Conservation (phyloP, 176 grass and related monocot genomes). For the Aegilops longissima region DNA sequence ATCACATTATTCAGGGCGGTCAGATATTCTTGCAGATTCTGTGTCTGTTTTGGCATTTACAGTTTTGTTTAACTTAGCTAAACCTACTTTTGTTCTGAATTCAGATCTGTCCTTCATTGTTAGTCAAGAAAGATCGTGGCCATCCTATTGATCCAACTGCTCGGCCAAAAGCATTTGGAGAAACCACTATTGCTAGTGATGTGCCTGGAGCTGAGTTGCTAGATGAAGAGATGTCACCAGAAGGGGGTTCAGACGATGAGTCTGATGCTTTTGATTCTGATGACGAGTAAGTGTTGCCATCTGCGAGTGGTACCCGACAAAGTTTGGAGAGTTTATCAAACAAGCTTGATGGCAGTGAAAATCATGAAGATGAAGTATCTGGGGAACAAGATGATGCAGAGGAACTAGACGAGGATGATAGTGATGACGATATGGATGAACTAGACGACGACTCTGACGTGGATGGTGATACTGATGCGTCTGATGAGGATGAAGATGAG, state of each 20-base stretch:
- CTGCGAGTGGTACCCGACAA: constrained; percentile 16
- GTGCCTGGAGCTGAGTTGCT: constrained; percentile 79
- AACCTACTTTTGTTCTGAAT: constrained; percentile 37
- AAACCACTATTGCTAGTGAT: constrained; percentile 59
- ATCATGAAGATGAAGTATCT: constrained; percentile 33
- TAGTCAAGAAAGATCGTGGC: constrained; percentile 96
- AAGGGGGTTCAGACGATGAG: constrained; percentile 40
- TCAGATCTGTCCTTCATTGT: constrained; percentile 91
- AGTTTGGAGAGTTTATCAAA: constrained; percentile 17
- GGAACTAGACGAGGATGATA: constrained; percentile 28
- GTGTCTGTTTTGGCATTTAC: constrained; percentile 1
- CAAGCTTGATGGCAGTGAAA: constrained; percentile 27
- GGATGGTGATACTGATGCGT: constrained; percentile 37
- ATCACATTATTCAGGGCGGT: constrained; percentile 96
- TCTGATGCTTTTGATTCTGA: constrained; percentile 45
- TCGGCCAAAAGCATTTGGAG: constrained; percentile 89
- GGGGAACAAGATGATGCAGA: constrained; percentile 46
- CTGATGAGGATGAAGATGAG: constrained; percentile 41
- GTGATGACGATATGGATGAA: constrained; percentile 38
- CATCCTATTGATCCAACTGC: constrained; percentile 77
- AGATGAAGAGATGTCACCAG: constrained; percentile 42
- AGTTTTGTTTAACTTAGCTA: constrained; percentile 19
- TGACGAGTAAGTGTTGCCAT: constrained; percentile 33
- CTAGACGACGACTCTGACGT: constrained; percentile 41
- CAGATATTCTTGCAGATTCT: constrained; percentile 13